These are phyloP conservation scores for Rhodotorula mucilaginosa DNA, from an alignment of 1,284 basidiomycete genomes.

Conservation along the genomic window DNA sequence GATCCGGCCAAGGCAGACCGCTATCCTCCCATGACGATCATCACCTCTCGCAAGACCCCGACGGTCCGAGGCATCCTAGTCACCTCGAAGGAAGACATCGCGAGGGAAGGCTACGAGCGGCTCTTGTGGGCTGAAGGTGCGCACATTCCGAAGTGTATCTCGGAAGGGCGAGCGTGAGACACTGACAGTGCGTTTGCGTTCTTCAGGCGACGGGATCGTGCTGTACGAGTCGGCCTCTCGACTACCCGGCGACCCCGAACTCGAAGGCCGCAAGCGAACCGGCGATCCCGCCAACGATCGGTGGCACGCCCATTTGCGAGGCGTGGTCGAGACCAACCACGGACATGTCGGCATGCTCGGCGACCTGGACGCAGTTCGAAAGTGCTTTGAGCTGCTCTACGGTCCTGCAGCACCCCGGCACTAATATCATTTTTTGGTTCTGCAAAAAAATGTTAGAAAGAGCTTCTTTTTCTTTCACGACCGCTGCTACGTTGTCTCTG, in stretches of 20 bases:
- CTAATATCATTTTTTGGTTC: neutral
- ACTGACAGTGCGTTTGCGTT: neutral
- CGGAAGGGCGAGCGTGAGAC: neutral
- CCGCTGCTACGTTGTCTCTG: neutral
- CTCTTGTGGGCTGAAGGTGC: constrained; percentile 37
- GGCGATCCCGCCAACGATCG: neutral
- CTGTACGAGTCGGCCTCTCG: constrained; percentile 42
- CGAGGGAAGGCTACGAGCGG: constrained; percentile 25
- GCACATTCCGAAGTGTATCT: neutral
- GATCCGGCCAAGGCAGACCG: constrained; percentile 30
- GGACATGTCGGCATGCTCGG: constrained; percentile 45
- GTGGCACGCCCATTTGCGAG: constrained; percentile 39
- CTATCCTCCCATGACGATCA: constrained; percentile 47
- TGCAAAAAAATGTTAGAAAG: neutral
- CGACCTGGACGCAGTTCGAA: constrained; percentile 39
- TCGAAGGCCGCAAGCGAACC: neutral
- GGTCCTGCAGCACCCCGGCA: neutral
- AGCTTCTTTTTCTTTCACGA: neutral
- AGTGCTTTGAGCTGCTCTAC: constrained; percentile 22
- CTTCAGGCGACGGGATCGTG: constrained; percentile 46
- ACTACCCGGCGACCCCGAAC: constrained; percentile 41
- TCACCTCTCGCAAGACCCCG: constrained; percentile 45
- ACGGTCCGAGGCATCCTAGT: constrained; percentile 47
- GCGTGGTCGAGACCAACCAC: constrained; percentile 43
- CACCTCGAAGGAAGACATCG: constrained; percentile 24